Evolutionary conservation across 441 rosid genomes (phyloP).

Genomic region (Populus hybrid): DNA sequence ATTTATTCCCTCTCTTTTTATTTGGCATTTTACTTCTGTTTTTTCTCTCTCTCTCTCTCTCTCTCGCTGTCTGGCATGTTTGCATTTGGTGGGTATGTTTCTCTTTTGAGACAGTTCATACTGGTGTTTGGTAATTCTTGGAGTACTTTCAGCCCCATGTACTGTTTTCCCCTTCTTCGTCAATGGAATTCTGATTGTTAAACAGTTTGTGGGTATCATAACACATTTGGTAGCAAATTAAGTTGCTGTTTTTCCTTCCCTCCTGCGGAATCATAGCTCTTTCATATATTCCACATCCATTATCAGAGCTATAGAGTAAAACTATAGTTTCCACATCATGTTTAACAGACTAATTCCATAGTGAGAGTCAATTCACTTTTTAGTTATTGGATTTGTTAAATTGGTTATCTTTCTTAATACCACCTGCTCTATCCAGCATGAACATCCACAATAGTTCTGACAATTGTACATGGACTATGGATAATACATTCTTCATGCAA

Average conservation of each 20-base stretch:
- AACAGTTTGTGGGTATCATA: neutral
- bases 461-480: neutral
- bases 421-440: neutral
- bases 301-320: neutral
- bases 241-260: too few relatives aligned
- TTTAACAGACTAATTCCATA: neutral
- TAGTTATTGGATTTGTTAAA: neutral
- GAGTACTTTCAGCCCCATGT: neutral
- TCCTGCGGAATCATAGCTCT: too few relatives aligned
- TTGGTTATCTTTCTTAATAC: neutral
- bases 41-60: too few relatives aligned
- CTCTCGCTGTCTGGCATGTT: neutral
- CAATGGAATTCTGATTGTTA: neutral
- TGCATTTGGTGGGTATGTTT: neutral
- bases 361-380: too few relatives aligned
- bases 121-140: neutral
- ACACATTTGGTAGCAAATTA: neutral
- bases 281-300: neutral
- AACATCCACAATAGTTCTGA: neutral
- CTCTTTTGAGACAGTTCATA: neutral
- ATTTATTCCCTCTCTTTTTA: constrained; percentile 13
- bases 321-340: neutral
- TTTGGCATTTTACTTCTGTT: neutral
- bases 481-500: neutral
- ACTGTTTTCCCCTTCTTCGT: neutral